These are phyloP conservation scores for Teunomyces panamensis DNA, from an alignment of 805 yeast species.

Conservation along the genomic window DNA sequence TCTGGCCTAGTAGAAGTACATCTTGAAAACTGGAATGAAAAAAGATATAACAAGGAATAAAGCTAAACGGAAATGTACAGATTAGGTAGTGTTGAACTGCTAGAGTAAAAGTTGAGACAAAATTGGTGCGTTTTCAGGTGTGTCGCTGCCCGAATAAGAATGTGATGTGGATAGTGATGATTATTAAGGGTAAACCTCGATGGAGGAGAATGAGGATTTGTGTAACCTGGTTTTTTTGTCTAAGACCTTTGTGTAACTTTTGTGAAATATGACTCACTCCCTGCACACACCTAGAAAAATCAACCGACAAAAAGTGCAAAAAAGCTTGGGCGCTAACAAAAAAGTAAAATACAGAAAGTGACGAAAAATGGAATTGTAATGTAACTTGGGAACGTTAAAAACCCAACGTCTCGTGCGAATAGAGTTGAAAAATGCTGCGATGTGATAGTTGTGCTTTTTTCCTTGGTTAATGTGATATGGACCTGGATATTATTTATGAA, in stretches of 20 bases:
- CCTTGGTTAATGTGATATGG: no score
- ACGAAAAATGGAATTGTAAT: no score
- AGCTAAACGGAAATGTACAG: background rate
- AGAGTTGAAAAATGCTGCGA: no score
- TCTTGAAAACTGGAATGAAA: background rate
- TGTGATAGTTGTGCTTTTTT: no score
- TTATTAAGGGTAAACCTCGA: background rate
- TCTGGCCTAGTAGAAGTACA: background rate
- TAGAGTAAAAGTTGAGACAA: background rate
- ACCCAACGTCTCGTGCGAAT: no score
- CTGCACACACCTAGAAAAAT: background rate
- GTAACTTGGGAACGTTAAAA: no score
- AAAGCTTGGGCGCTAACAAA: background rate
- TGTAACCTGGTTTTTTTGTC: constrained; percentile 1
- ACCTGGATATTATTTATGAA: no score
- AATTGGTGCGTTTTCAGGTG: background rate
- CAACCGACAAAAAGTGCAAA: background rate
- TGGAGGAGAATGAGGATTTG: constrained; percentile 1
- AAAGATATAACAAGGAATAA: background rate
- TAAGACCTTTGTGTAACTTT: constrained; percentile 1
- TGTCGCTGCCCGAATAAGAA: background rate
- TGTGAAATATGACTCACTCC: background rate
- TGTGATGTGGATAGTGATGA: background rate
- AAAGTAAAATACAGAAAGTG: background rate
- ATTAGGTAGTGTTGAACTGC: background rate